Percentiles rank a stretch among this genome's conserved stretches.
Evolutionary conservation across 2,329 filamentous ascomycete genomes (phyloP).

Genomic region (Penicillium vulpinum): DNA sequence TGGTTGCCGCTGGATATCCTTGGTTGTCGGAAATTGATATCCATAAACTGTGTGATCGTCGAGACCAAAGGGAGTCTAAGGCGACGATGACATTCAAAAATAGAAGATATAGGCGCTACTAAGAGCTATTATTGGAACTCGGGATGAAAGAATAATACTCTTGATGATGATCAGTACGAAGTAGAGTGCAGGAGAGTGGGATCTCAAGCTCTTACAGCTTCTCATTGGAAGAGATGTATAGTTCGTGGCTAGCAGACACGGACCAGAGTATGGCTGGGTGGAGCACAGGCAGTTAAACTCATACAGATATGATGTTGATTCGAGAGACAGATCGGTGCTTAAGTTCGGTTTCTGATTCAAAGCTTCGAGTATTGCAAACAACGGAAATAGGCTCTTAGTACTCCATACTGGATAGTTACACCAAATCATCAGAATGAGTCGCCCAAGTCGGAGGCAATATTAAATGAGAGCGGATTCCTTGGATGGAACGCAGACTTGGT

Average conservation of each 20-base stretch:
- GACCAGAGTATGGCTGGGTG: neutral
- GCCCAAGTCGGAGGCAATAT: neutral
- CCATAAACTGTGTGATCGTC: neutral
- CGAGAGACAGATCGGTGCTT: neutral
- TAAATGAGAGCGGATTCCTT: neutral
- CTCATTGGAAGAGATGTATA: neutral
- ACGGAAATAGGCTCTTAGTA: no score
- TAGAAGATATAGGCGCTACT: neutral
- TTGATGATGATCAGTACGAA: neutral
- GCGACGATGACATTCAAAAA: neutral
- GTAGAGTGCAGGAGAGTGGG: neutral
- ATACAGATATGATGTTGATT: neutral
- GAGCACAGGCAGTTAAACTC: neutral
- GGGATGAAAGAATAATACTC: no score
- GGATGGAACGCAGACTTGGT: neutral
- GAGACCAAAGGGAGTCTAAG: neutral
- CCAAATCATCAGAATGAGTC: neutral
- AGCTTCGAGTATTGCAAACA: neutral
- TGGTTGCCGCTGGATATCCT: neutral
- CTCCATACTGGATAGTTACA: no score
- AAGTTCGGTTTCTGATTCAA: neutral
- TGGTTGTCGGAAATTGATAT: neutral
- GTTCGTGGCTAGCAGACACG: neutral
- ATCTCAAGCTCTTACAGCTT: neutral
- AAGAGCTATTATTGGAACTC: neutral